Conservation (phyloP, 2,329 filamentous ascomycete species). For the Botrytis byssoidea region DNA sequence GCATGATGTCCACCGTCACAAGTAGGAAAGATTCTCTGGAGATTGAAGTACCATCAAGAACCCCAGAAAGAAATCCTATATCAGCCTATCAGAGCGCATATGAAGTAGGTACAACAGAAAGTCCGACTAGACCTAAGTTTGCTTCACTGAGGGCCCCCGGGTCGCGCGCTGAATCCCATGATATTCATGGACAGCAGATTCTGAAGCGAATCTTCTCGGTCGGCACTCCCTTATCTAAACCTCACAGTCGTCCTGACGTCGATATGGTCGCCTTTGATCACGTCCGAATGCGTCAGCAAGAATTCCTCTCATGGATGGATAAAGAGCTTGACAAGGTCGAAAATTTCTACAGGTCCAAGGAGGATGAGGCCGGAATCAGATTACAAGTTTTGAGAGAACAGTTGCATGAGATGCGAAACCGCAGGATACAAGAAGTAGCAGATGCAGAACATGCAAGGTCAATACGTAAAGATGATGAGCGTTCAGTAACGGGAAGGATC, state of each 20-base stretch:
- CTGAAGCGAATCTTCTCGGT: constrained; percentile 35
- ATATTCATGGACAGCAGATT: constrained; percentile 28
- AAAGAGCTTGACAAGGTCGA: constrained; percentile 88
- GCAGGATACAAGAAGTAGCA: constrained; percentile 68
- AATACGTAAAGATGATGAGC: constrained; percentile 30
- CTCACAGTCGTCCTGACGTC: constrained; percentile 45
- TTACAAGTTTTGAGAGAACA: constrained; percentile 73
- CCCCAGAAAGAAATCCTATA: constrained; percentile 1
- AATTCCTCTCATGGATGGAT: constrained; percentile 86
- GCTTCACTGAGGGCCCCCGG: constrained; percentile 29
- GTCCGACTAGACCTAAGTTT: constrained; percentile 33
- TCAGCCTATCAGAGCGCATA: constrained; percentile 41
- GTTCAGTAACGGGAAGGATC: constrained; percentile 23
- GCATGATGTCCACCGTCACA: neutral
- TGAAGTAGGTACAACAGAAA: constrained; percentile 44
- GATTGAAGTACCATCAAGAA: constrained; percentile 1
- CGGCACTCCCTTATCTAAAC: constrained; percentile 40
- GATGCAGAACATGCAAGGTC: constrained; percentile 30
- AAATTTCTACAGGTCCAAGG: constrained; percentile 81
- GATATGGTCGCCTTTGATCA: constrained; percentile 58
- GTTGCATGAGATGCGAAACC: constrained; percentile 88
- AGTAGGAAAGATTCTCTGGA: constrained; percentile 10
- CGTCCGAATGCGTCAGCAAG: constrained; percentile 70
- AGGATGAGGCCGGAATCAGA: constrained; percentile 76
- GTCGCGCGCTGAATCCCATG: constrained; percentile 23